Conservation (phyloP, 352 stramenopile species). For the Phytophthora pisi region DNA sequence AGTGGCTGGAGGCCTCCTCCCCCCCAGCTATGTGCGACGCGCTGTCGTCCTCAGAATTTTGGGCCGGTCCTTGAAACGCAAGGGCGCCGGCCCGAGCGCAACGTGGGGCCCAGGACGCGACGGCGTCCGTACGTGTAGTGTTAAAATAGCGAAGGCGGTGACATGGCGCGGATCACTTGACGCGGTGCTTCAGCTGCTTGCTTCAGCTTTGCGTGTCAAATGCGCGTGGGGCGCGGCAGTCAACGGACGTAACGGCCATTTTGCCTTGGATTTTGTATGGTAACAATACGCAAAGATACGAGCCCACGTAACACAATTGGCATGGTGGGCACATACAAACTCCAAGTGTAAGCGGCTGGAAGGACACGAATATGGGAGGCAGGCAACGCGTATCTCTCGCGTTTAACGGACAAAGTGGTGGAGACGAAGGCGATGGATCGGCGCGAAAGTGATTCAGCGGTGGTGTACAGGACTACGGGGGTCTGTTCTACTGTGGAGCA, state of each 20-base stretch:
- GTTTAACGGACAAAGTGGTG: slow-evolving; percentile 8
- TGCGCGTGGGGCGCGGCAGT: slow-evolving; percentile 14
- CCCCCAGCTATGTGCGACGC: slow-evolving; percentile 13
- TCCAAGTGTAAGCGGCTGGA: slow-evolving; percentile 11
- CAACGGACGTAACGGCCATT: slow-evolving; percentile 21
- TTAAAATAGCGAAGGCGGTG: slow-evolving; percentile 35
- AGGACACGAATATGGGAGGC: neutral
- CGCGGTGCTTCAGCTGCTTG: slow-evolving; percentile 23
- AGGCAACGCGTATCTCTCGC: slow-evolving; percentile 24
- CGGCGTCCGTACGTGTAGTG: neutral
- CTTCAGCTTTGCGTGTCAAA: slow-evolving; percentile 7
- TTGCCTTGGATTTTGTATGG: slow-evolving; percentile 29
- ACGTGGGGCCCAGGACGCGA: slow-evolving; percentile 17
- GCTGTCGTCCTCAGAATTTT: slow-evolving; percentile 33
- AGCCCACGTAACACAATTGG: slow-evolving; percentile 25
- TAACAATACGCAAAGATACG: slow-evolving; percentile 38
- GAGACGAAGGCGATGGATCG: too few species aligned
- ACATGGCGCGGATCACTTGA: slow-evolving; percentile 19
- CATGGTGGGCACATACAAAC: slow-evolving; percentile 22
- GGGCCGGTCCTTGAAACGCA: slow-evolving; percentile 31
- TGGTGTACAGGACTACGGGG: neutral
- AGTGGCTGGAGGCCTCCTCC: slow-evolving; percentile 32
- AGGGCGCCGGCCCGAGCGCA: slow-evolving; percentile 8
- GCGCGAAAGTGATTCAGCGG: slow-evolving; percentile 12
- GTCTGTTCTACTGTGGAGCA: slow-evolving; percentile 13